Evolutionary conservation across 768 basidiomycete genomes (phyloP).

Genomic region (Podaxis sp.): DNA sequence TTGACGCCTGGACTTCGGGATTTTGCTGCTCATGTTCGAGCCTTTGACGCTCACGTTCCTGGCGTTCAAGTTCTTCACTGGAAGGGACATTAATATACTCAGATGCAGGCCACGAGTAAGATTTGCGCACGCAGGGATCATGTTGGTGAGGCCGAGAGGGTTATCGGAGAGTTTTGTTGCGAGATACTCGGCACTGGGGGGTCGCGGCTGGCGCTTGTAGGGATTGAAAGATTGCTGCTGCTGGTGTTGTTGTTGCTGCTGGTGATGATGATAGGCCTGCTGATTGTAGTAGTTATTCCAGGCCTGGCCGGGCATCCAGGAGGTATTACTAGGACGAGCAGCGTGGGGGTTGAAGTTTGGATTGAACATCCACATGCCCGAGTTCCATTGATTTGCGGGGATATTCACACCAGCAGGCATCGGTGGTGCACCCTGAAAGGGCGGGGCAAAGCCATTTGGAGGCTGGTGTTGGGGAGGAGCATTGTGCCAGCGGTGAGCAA

Average conservation of each 20-base stretch:
- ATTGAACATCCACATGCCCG: slow-evolving; percentile 53
- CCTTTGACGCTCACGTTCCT: slow-evolving; percentile 19
- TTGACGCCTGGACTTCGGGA: slow-evolving; percentile 37
- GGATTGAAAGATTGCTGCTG: slow-evolving; percentile 46
- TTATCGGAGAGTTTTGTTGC: slow-evolving; percentile 58
- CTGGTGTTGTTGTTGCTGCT: slow-evolving; percentile 26
- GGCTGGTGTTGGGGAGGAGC: neutral
- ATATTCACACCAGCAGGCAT: slow-evolving; percentile 46
- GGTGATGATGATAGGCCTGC: slow-evolving; percentile 20
- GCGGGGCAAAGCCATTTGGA: slow-evolving; percentile 26
- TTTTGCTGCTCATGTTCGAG: neutral
- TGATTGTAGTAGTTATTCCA: slow-evolving; percentile 28
- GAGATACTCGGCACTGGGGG: slow-evolving; percentile 67
- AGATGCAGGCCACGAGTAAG: neutral
- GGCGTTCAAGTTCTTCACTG: slow-evolving; percentile 36
- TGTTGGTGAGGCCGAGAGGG: slow-evolving; percentile 61
- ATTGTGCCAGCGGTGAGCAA: slow-evolving; percentile 8
- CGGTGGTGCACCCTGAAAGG: slow-evolving; percentile 54
- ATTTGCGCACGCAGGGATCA: slow-evolving; percentile 60
- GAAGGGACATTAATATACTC: neutral
- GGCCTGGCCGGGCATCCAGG: slow-evolving; percentile 41
- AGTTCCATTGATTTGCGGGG: slow-evolving; percentile 50
- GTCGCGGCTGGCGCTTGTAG: slow-evolving; percentile 61
- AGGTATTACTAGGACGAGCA: slow-evolving; percentile 24
- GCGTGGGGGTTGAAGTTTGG: slow-evolving; percentile 36